These are phyloP conservation scores for Citrullus colocynthis DNA, from an alignment of 306 rosid genomes.

Conservation along the genomic window DNA sequence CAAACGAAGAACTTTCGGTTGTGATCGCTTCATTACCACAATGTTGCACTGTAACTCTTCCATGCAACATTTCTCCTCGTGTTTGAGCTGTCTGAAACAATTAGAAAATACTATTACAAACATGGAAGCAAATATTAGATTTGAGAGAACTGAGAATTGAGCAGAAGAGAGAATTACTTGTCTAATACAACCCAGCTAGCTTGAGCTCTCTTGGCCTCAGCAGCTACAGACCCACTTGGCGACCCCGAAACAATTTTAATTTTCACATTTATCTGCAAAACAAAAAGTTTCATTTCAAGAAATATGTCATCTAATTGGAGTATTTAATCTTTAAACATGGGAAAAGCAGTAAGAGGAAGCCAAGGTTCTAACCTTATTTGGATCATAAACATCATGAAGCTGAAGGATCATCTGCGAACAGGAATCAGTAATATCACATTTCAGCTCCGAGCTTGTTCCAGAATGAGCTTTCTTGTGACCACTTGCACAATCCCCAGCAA, in stretches of 20 bases:
- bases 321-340: slow-evolving; percentile 11
- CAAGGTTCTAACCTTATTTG: slow-evolving; percentile 52
- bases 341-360: neutral
- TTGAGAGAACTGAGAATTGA: neutral
- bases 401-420: slow-evolving; percentile 99
- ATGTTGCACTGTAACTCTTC: slow-evolving; percentile 97
- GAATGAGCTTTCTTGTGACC: slow-evolving; percentile 51
- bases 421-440: slow-evolving; percentile 67
- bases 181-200: slow-evolving; percentile 92
- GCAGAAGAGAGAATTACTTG: slow-evolving; percentile 52
- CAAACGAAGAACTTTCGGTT: slow-evolving; percentile 88
- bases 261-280: slow-evolving; percentile 74
- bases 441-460: slow-evolving; percentile 62
- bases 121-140: neutral
- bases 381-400: slow-evolving; percentile 93
- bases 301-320: neutral
- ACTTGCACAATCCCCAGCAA: slow-evolving; percentile 92
- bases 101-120: neutral
- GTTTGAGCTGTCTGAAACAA: slow-evolving; percentile 67
- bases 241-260: slow-evolving; percentile 83
- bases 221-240: slow-evolving; percentile 89
- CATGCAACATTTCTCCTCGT: slow-evolving; percentile 89
- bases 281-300: neutral
- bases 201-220: slow-evolving; percentile 76
- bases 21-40: slow-evolving; percentile 87